These are phyloP conservation scores for Lentinula raphanica DNA, from an alignment of 768 basidiomycete species.

Conservation along the genomic window DNA sequence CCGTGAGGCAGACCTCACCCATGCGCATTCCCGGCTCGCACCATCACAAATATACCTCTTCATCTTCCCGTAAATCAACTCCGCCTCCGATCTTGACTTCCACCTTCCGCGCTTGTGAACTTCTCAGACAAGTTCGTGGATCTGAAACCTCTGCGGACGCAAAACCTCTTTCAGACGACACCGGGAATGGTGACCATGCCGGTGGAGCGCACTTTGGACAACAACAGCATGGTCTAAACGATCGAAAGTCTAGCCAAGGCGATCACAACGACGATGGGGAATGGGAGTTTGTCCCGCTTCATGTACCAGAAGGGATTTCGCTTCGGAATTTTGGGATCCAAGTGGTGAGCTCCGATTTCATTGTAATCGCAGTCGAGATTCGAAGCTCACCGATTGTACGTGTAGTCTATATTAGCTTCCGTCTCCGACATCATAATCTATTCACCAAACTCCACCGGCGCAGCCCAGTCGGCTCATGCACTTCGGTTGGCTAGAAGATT, in stretches of 20 bases:
- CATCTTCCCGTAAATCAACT: slow-evolving; percentile 12
- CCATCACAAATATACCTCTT: slow-evolving; percentile 6
- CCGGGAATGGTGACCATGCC: not conserved
- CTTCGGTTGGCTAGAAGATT: slow-evolving; percentile 62
- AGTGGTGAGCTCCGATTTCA: slow-evolving; percentile 41
- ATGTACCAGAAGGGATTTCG: slow-evolving; percentile 77
- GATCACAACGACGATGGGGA: slow-evolving; percentile 19
- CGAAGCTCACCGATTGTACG: not conserved
- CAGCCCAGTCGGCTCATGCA: slow-evolving; percentile 43
- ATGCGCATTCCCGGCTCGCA: slow-evolving; percentile 10
- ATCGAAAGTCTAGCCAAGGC: not conserved
- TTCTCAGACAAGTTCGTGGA: slow-evolving; percentile 25
- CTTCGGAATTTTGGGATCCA: slow-evolving; percentile 88
- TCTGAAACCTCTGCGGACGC: not conserved
- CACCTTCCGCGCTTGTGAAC: slow-evolving; percentile 44
- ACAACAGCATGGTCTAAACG: not conserved
- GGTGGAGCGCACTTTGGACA: not conserved
- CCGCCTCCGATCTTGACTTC: slow-evolving; percentile 41
- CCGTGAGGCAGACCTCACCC: not conserved
- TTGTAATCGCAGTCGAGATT: not conserved
- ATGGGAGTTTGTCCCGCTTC: slow-evolving; percentile 66
- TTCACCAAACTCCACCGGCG: slow-evolving; percentile 56
- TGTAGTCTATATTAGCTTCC: slow-evolving; percentile 76
- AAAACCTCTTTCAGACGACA: slow-evolving; percentile 4
- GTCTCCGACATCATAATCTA: slow-evolving; percentile 90